Conservation (phyloP, 2,329 filamentous ascomycete species). For the Alternaria brassicae region DNA sequence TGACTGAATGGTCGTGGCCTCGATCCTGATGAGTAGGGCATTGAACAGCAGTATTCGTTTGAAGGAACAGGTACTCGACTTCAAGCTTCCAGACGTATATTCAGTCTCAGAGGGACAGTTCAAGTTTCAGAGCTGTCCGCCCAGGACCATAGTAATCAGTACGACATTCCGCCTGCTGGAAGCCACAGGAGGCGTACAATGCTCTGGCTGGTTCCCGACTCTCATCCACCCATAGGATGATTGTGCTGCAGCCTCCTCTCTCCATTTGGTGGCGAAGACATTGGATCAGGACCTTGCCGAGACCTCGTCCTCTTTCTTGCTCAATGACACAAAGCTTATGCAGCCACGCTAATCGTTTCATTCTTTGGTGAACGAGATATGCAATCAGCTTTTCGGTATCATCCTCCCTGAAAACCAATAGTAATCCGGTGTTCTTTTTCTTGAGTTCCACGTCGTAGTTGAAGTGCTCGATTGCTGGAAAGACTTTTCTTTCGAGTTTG, state of each 20-base stretch:
- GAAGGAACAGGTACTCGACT: neutral
- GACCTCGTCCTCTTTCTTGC: conserved; percentile 55
- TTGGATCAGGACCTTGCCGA: conserved; percentile 56
- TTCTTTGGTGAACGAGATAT: conserved; percentile 48
- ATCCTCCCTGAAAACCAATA: conserved; percentile 41
- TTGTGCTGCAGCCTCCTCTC: conserved; percentile 56
- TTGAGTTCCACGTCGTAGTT: conserved; percentile 57
- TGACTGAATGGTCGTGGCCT: neutral
- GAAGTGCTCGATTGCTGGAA: conserved; percentile 60
- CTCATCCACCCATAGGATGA: conserved; percentile 62
- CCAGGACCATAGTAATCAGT: conserved; percentile 60
- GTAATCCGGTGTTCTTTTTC: conserved; percentile 58
- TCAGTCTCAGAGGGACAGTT: conserved; percentile 27
- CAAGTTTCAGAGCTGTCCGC: conserved; percentile 50
- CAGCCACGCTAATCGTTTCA: conserved; percentile 51
- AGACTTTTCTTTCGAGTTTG: conserved; percentile 59
- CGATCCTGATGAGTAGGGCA: neutral
- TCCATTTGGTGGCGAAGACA: conserved; percentile 53
- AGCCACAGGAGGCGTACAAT: conserved; percentile 56
- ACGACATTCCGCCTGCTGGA: conserved; percentile 56
- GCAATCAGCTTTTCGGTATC: conserved; percentile 46
- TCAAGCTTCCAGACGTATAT: neutral
- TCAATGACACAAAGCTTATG: conserved; percentile 62
- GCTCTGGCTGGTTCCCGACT: conserved; percentile 53
- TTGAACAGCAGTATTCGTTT: neutral